Evolutionary conservation across 2,329 filamentous ascomycete genomes (phyloP).

Genomic region (Hypoxylon sp.): DNA sequence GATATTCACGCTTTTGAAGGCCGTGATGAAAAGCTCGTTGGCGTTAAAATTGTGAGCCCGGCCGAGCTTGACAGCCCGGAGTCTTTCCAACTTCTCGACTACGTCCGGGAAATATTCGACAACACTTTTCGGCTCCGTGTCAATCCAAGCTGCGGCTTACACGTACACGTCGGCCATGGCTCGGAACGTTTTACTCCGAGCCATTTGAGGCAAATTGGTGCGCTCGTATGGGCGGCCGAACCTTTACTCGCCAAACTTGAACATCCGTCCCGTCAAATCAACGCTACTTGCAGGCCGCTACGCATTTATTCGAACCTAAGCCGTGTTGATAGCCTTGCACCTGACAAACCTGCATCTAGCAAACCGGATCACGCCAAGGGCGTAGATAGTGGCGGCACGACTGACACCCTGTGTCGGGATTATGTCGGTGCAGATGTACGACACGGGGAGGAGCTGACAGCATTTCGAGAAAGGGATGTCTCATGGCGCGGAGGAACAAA

Average conservation of each 20-base stretch:
- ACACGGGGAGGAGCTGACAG: conserved; percentile 31
- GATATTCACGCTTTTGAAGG: not conserved
- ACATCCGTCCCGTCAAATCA: conserved; percentile 20
- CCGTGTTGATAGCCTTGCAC: no score
- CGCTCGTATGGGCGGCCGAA: conserved; percentile 35
- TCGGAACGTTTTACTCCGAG: conserved; percentile 25
- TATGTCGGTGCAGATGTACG: conserved; percentile 27
- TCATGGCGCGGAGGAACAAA: not conserved
- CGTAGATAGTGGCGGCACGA: no score
- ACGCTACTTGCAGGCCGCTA: not conserved
- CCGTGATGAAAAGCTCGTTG: conserved; percentile 5
- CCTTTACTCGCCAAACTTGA: conserved; percentile 27
- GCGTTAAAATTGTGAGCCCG: conserved; percentile 30
- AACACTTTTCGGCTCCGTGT: conserved; percentile 16
- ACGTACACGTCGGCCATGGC: conserved; percentile 41
- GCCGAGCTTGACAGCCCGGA: conserved; percentile 21
- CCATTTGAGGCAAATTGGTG: conserved; percentile 24
- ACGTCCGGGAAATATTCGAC: conserved; percentile 26
- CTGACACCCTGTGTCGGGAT: not conserved
- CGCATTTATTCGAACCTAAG: conserved; percentile 22
- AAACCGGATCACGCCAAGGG: no score
- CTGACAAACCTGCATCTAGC: no score
- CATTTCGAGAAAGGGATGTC: conserved; percentile 24
- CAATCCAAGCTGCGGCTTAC: conserved; percentile 36
- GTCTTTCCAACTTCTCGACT: conserved; percentile 30